Base-by-base conservation (phyloP, 768 basidiomycete species). In the Tulasnella sp. region DNA sequence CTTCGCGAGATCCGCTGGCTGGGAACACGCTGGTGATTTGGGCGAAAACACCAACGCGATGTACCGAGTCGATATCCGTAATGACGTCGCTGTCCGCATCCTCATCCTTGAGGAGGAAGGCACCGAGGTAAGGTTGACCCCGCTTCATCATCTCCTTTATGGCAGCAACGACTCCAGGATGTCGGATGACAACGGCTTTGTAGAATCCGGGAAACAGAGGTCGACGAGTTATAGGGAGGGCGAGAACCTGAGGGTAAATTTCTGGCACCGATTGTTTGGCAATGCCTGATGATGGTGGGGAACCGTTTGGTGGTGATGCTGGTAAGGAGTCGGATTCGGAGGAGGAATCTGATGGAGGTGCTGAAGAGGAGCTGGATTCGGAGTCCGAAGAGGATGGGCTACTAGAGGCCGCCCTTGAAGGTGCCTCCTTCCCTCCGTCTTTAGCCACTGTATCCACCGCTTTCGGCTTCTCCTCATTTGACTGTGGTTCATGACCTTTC, bases 151-250 rank as follows among this genome's bases (percentile, higher is more conserved):
- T 92, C 78, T 97, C 95, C 81, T 94, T 92, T 78, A 99, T 91
- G 16, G 95, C 94, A 8, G 89, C 87, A 42, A 98, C 94, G 37
- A 99, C 96, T 0, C 88, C 85, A 0, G 94, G 93, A 75, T 98
- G 92, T 26, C 89, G 87, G 67, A 99, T 86, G 72, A 98, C 94
- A 66, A 98, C 95, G 2, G 95, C 96, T 79, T 98, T 97, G 85
- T 98, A 98, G 81, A 98, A 97, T 36, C 95, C 94, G 4, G 96
- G 96, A 82, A 98, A 98, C 62, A 98, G 88, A 0, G 96, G 96
- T 19, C 96, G 86, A 52, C 95, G 89, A 37, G 94, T 94, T 73
- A 98, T 98, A 3, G 96, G 96, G 0, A 98, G 86, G 1, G 95
- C 96, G 34, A 98, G 86, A 52, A 98, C 90, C 78, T 96, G 93